Evolutionary conservation across 2,329 filamentous ascomycete species (phyloP).

Genomic region (Aspergillus neotritici): DNA sequence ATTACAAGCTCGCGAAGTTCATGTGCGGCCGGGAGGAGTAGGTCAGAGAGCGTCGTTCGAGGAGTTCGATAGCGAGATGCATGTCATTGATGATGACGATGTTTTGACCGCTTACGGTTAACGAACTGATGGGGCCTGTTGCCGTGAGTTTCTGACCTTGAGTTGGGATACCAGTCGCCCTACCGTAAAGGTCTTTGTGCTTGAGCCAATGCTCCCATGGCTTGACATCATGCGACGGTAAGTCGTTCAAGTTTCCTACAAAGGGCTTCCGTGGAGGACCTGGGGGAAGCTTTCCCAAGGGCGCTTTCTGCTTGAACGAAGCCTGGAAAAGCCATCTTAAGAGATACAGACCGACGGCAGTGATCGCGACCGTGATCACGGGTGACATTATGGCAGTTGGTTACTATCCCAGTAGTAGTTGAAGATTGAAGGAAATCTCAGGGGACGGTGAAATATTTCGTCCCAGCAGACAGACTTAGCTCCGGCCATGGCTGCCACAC

Average conservation of each 20-base stretch:
- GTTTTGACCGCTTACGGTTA: constrained; percentile 28
- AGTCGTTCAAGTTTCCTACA: constrained; percentile 45
- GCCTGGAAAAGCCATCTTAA: too few species aligned
- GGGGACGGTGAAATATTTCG: too few species aligned
- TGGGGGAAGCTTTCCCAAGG: constrained; percentile 34
- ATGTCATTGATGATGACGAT: constrained; percentile 30
- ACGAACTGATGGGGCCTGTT: constrained; percentile 27
- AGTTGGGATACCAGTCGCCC: too few species aligned
- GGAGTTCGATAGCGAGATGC: constrained; percentile 21
- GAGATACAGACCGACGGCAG: too few species aligned
- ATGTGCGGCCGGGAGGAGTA: constrained; percentile 20
- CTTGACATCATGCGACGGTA: constrained; percentile 34
- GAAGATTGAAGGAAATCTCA: too few species aligned
- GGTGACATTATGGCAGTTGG: too few species aligned
- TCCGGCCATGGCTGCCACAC: too few species aligned
- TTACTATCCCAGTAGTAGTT: too few species aligned
- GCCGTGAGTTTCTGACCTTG: not conserved
- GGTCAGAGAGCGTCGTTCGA: constrained; percentile 24
- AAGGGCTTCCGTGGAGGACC: constrained; percentile 45
- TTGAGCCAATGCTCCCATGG: constrained; percentile 39
- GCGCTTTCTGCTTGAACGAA: too few species aligned
- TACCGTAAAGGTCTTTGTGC: constrained; percentile 35
- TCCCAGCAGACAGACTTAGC: too few species aligned
- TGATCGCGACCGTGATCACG: too few species aligned
- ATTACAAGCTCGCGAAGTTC: constrained; percentile 30